A percentile compares a stretch with the other conserved stretches of the same genome.
Conservation (phyloP, 2,329 filamentous ascomycete genomes). For the Pseudocercospora eumusae region DNA sequence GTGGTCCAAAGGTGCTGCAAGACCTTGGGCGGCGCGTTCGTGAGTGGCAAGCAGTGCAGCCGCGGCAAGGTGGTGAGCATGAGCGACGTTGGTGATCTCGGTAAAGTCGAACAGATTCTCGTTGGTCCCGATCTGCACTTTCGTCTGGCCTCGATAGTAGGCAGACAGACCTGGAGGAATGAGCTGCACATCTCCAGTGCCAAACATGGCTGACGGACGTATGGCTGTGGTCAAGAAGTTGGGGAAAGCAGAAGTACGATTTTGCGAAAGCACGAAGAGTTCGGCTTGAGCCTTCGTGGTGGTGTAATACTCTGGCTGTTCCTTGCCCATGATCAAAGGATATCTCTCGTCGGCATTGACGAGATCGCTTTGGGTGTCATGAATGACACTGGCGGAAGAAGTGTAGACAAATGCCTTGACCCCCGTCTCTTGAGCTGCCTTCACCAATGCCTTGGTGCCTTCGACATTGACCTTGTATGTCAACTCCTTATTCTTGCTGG, state of each 20-base stretch:
- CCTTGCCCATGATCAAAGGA: constrained; percentile 48
- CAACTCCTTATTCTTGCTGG: constrained; percentile 42
- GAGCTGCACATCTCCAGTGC: constrained; percentile 51
- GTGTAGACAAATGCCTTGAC: constrained; percentile 58
- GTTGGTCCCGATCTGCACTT: constrained; percentile 55
- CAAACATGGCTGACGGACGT: constrained; percentile 55
- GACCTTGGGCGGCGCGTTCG: constrained; percentile 37
- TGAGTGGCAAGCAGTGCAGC: constrained; percentile 52
- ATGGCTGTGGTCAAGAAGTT: constrained; percentile 54
- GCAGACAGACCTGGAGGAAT: constrained; percentile 50
- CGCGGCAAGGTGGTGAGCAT: constrained; percentile 55
- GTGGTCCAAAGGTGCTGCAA: constrained; percentile 47
- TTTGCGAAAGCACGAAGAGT: constrained; percentile 51
- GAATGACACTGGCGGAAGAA: constrained; percentile 53
- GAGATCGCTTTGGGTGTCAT: constrained; percentile 48
- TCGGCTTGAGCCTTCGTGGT: constrained; percentile 55
- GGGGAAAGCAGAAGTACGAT: constrained; percentile 44
- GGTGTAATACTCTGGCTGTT: constrained; percentile 55
- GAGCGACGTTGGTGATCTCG: constrained; percentile 55
- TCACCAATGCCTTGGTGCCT: constrained; percentile 53
- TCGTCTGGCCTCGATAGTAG: constrained; percentile 51
- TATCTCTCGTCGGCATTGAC: constrained; percentile 54
- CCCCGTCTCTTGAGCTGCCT: constrained; percentile 50
- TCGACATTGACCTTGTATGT: constrained; percentile 55
- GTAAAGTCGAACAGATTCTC: constrained; percentile 58